Percentiles rank a stretch among this genome's conserved stretches.
phyloP scores from a whole-genome alignment of 768 basidiomycete genomes.

The Termitomyces sp. region DNA sequence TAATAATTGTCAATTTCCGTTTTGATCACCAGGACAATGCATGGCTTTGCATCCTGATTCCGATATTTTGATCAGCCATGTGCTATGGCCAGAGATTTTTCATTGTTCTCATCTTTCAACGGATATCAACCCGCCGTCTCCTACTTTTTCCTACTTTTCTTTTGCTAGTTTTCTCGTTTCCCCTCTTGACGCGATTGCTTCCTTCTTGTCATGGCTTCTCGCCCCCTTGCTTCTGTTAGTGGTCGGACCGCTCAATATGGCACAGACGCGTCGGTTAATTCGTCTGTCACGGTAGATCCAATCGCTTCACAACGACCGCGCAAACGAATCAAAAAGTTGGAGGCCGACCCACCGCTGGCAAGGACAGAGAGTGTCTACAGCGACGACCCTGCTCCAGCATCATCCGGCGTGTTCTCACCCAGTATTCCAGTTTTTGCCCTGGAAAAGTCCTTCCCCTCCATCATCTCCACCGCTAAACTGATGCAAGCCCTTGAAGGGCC shows the following conservation, averaged over 20 bases:
- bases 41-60: background rate
- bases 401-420: conserved; percentile 9
- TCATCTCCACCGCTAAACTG: conserved; percentile 21
- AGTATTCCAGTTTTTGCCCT: conserved; percentile 21
- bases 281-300: background rate
- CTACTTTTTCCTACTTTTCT: background rate
- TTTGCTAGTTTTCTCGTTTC: background rate
- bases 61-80: too few species aligned
- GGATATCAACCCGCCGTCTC: background rate
- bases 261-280: background rate
- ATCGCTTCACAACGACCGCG: background rate
- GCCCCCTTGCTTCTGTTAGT: conserved; percentile 9
- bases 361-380: conserved; percentile 20
- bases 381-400: conserved; percentile 19
- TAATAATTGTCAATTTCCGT: background rate
- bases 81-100: background rate
- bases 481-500: conserved; percentile 19
- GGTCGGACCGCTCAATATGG: background rate
- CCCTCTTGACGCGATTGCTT: background rate
- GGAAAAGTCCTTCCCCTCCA: conserved; percentile 29
- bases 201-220: background rate
- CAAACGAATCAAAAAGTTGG: conserved; percentile 7
- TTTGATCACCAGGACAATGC: background rate
- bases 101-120: background rate
- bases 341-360: conserved; percentile 3